These are phyloP conservation scores for Styphnolobium japonicum DNA, from an alignment of 306 rosid genomes.

Conservation along the genomic window DNA sequence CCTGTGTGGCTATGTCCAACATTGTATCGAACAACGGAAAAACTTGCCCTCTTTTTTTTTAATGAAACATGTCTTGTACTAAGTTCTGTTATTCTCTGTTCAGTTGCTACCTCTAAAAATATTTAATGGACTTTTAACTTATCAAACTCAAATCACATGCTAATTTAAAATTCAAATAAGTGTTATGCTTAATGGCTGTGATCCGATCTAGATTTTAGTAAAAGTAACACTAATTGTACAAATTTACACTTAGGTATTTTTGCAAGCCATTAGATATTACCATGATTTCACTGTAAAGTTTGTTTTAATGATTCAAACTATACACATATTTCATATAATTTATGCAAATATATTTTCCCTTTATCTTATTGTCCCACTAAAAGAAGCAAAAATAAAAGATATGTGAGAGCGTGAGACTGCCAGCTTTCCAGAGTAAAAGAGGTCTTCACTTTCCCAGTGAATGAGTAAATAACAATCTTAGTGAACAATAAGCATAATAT, in stretches of 20 bases:
- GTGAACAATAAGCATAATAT: neutral
- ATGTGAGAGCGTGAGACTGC: neutral
- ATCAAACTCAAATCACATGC: neutral
- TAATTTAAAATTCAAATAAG: constrained; percentile 27
- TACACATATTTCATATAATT: too few species aligned
- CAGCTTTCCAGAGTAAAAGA: constrained; percentile 6
- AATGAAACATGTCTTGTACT: too few species aligned
- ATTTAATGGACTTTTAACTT: constrained; percentile 10
- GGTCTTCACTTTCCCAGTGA: constrained; percentile 12
- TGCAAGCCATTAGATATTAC: too few species aligned
- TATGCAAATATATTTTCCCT: too few species aligned
- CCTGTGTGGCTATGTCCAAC: neutral
- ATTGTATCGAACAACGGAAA: neutral
- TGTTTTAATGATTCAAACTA: too few species aligned
- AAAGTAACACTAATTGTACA: too few species aligned
- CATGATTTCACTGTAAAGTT: too few species aligned
- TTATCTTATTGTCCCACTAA: constrained; percentile 19
- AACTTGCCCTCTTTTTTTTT: neutral
- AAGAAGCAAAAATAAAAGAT: constrained; percentile 29
- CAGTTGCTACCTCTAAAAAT: too few species aligned
- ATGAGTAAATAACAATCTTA: constrained; percentile 17
- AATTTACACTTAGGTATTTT: neutral
- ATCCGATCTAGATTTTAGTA: too few species aligned
- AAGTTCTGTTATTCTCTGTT: too few species aligned
- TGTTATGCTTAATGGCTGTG: too few species aligned